Conservation (phyloP, 352 stramenopile genomes). For the Globisporangium polare region DNA sequence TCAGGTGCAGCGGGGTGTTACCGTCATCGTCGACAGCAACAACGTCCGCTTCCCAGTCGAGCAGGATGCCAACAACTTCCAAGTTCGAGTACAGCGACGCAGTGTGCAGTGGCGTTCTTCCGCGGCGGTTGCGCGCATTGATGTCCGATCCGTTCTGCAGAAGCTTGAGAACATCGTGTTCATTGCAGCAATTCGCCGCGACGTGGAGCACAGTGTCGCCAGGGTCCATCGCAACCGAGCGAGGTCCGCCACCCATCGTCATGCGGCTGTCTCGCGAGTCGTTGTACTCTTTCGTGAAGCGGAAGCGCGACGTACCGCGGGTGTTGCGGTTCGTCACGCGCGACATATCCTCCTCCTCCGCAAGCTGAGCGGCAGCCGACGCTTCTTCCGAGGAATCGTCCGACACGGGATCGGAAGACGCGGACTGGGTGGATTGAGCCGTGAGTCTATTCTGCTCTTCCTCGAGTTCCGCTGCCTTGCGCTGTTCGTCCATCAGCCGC, state of each 20-base stretch:
- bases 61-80: conserved; percentile 74
- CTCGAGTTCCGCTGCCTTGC: conserved; percentile 43
- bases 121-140: conserved; percentile 75
- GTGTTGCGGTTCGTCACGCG: conserved; percentile 21
- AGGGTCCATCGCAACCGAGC: conserved; percentile 79
- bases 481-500: conserved; percentile 37
- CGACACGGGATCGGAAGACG: conserved; percentile 65
- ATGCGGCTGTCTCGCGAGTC: conserved; percentile 31
- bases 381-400: conserved; percentile 67
- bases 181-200: conserved; percentile 82
- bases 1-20: conserved; percentile 83
- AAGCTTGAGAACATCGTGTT: conserved; percentile 81
- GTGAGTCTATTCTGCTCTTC: conserved; percentile 55
- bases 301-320: conserved; percentile 63
- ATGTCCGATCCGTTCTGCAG: conserved; percentile 86
- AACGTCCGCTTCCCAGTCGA: conserved; percentile 81
- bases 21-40: conserved; percentile 75
- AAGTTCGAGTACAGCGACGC: conserved; percentile 78
- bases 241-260: conserved; percentile 45
- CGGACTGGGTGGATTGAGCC: conserved; percentile 41
- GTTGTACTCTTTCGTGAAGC: conserved; percentile 81
- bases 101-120: conserved; percentile 78
- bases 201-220: conserved; percentile 86
- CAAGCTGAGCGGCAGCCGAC: conserved; percentile 17
- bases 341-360: conserved; percentile 10